Percentiles rank a stretch among this genome's conserved stretches.
Evolutionary conservation across 441 rosid genomes (phyloP).

Genomic region (Populus hybrid): DNA sequence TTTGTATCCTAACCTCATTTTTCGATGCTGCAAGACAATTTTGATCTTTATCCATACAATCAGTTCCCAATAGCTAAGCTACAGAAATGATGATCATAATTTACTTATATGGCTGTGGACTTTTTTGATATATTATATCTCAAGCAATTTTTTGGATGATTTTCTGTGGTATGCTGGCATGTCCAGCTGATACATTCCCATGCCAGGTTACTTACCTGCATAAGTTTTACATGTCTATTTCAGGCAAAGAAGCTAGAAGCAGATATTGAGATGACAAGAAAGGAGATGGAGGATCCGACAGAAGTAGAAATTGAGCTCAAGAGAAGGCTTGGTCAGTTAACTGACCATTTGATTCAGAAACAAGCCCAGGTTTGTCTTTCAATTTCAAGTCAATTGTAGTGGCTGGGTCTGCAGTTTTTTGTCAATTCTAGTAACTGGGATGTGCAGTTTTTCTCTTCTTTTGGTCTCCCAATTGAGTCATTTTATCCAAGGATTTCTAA

Average conservation of each 20-base stretch:
- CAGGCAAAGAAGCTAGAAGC: conserved; percentile 66
- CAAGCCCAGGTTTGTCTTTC: conserved; percentile 75
- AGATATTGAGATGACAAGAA: conserved; percentile 63
- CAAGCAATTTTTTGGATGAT: neutral
- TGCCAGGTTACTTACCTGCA: conserved; percentile 1
- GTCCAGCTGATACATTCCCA: neutral
- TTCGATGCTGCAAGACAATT: neutral
- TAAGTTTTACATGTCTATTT: conserved; percentile 15
- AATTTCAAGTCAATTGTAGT: neutral
- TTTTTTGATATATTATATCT: too few relatives aligned
- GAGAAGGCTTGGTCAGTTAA: conserved; percentile 79
- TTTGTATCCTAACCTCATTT: neutral
- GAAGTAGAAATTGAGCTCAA: conserved; percentile 85
- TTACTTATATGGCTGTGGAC: neutral
- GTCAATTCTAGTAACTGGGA: neutral
- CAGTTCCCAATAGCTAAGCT: neutral
- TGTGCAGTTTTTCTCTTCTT: neutral
- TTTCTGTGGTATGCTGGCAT: neutral
- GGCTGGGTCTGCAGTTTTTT: neutral
- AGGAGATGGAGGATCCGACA: conserved; percentile 83
- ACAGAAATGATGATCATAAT: neutral
- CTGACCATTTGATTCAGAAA: conserved; percentile 96
- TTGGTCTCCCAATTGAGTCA: neutral
- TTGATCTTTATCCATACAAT: neutral
- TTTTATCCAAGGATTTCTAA: neutral